A percentile compares a stretch with the other conserved stretches of the same genome.
phyloP scores from a whole-genome alignment of 2,329 filamentous ascomycete genomes.

The Pseudocercospora pini-densiflorae region DNA sequence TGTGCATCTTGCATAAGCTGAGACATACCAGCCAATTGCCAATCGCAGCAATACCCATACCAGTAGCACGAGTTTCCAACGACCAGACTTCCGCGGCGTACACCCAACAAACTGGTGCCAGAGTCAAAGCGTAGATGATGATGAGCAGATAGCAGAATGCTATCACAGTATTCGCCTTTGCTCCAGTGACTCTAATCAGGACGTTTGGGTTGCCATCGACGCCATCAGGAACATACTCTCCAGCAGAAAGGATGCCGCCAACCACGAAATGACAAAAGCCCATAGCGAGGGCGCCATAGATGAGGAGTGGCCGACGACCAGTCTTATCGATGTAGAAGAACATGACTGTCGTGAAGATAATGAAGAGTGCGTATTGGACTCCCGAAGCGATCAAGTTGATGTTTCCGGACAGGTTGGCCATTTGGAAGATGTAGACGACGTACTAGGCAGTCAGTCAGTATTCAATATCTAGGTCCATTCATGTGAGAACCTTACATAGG shows the following conservation, averaged over 20 bases:
- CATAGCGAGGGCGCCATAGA: constrained; percentile 81
- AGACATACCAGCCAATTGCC: constrained; percentile 50
- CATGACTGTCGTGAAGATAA: constrained; percentile 47
- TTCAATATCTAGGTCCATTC: no score
- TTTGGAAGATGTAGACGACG: constrained; percentile 64
- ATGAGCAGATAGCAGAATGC: constrained; percentile 69
- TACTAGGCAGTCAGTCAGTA: constrained; percentile 57
- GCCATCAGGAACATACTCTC: constrained; percentile 49
- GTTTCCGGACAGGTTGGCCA: constrained; percentile 61
- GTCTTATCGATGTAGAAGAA: constrained; percentile 50
- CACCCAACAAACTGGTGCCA: constrained; percentile 68
- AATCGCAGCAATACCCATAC: constrained; percentile 61
- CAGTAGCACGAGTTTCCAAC: constrained; percentile 62
- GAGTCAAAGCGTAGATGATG: constrained; percentile 66
- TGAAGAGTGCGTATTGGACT: constrained; percentile 50
- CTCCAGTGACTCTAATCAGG: constrained; percentile 56
- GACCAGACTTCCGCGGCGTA: constrained; percentile 69
- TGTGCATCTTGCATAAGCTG: neutral
- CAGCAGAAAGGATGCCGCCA: constrained; percentile 54
- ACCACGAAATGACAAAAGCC: constrained; percentile 84
- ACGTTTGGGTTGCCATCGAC: constrained; percentile 57
- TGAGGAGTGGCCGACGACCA: constrained; percentile 49
- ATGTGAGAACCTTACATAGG: constrained; percentile 11
- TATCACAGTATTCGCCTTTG: constrained; percentile 65
- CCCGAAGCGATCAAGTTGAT: constrained; percentile 50